phyloP scores from a whole-genome alignment of 1,284 basidiomycete species.

The Ustilago nuda region DNA sequence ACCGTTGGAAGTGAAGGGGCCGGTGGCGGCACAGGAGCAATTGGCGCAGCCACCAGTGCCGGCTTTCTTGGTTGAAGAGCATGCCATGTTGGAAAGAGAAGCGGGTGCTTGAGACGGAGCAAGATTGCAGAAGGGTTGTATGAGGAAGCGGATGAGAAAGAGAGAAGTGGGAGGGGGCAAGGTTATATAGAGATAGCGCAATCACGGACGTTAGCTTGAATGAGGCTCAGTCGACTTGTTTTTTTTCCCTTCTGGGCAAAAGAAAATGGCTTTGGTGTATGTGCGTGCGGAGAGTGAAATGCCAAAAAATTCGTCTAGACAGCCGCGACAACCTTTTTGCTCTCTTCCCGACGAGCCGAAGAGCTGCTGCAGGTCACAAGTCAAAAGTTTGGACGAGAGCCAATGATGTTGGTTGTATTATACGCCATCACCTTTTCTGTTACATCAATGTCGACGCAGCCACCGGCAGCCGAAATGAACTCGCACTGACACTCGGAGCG shows the following conservation, averaged over 20 bases:
- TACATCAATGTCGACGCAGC: conserved; percentile 2
- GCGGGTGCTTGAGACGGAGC: background rate
- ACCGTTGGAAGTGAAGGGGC: conserved; percentile 7
- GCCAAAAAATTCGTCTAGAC: background rate
- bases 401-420: conserved; percentile 37
- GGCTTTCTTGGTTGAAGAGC: conserved; percentile 33
- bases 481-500: conserved; percentile 1
- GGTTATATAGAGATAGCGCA: background rate
- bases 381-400: background rate
- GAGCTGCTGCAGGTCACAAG: background rate
- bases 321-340: background rate
- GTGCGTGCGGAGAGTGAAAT: background rate
- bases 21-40: conserved; percentile 35
- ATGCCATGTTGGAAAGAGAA: conserved; percentile 26
- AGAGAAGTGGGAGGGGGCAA: background rate
- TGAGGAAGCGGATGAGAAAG: background rate
- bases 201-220: background rate
- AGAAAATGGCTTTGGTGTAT: background rate
- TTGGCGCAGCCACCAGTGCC: conserved; percentile 32
- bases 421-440: conserved; percentile 2
- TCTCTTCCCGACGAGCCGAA: background rate
- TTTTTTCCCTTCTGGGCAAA: background rate
- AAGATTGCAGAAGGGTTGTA: background rate
- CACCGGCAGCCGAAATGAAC: background rate
- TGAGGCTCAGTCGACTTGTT: background rate